A percentile compares a stretch with the other conserved stretches of the same genome.
Conservation (phyloP, 495 filamentous ascomycete species). For the Glarea lozoyensis region DNA sequence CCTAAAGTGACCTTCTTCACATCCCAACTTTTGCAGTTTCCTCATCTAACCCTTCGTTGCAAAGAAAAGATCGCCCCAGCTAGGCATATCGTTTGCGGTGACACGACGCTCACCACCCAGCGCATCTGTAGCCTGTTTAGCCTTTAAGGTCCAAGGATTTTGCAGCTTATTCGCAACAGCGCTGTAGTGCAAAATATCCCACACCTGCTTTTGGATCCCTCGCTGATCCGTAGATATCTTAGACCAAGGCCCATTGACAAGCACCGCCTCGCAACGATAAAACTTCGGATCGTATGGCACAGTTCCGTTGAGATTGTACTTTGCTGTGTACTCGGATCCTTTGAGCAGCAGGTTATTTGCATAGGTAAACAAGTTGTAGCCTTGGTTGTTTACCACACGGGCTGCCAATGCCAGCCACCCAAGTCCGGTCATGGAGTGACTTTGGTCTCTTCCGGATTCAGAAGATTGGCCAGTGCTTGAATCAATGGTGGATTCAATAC, state of each 20-base stretch:
- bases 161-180: constrained; percentile 18
- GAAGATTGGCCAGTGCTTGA: constrained; percentile 23
- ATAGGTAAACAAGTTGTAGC: constrained; percentile 24
- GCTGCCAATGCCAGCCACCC: constrained; percentile 24
- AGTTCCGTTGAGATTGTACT: constrained; percentile 26
- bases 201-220: constrained; percentile 20
- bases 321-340: constrained; percentile 27
- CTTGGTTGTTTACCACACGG: constrained; percentile 24
- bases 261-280: constrained; percentile 28
- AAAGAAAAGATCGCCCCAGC: no score
- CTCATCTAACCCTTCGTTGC: no score
- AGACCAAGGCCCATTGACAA: constrained; percentile 29
- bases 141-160: constrained; percentile 14
- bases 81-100: no score
- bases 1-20: no score
- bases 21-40: no score
- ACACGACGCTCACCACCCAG: constrained; percentile 9
- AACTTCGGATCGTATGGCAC: constrained; percentile 28
- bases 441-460: constrained; percentile 24
- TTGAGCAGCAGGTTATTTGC: constrained; percentile 25
- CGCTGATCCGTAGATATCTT: constrained; percentile 21
- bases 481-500: constrained; percentile 20
- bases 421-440: constrained; percentile 13
- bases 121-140: constrained; percentile 10
- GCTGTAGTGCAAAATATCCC: constrained; percentile 19